Percentiles rank a stretch among this genome's conserved stretches.
These are phyloP conservation scores for Acorus calamus DNA, from an alignment of 106 monocot species.

Conservation along the genomic window DNA sequence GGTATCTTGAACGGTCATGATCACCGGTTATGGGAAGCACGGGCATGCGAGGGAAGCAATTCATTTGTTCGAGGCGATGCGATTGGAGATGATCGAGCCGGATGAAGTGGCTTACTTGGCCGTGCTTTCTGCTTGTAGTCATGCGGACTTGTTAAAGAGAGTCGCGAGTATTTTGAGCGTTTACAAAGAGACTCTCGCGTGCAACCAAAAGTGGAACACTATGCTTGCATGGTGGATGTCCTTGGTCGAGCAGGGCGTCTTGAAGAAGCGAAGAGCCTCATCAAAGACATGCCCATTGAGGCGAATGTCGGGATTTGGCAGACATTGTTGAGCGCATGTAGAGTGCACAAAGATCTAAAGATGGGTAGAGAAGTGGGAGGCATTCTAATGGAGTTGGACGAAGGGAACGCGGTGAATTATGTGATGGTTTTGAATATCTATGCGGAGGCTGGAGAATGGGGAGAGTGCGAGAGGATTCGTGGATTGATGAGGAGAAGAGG, in stretches of 20 bases:
- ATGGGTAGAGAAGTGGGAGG: conserved; percentile 26
- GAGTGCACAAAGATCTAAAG: conserved; percentile 23
- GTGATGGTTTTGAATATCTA: conserved; percentile 39
- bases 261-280: conserved; percentile 28
- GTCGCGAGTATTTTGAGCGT: conserved; percentile 13
- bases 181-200: conserved; percentile 3
- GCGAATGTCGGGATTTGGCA: conserved; percentile 34
- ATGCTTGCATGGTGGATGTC: conserved; percentile 57
- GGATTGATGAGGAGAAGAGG: conserved; percentile 27
- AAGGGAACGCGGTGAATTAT: conserved; percentile 33
- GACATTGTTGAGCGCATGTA: conserved; percentile 42
- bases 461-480: conserved; percentile 32
- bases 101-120: conserved; percentile 41
- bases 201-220: conserved; percentile 35
- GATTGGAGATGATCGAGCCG: conserved; percentile 18
- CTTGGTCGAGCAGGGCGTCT: conserved; percentile 31
- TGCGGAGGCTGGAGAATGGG: conserved; percentile 30
- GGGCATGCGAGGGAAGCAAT: conserved; percentile 18
- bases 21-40: conserved; percentile 30
- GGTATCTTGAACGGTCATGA: conserved; percentile 25
- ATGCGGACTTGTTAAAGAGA: conserved; percentile 34
- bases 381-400: conserved; percentile 25
- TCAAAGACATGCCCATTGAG: conserved; percentile 27
- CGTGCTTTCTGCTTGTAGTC: conserved; percentile 43
- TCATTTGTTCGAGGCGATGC: conserved; percentile 28